Base-by-base conservation (phyloP, 495 filamentous ascomycete species). In the Penicillium cosmopolitanum region DNA sequence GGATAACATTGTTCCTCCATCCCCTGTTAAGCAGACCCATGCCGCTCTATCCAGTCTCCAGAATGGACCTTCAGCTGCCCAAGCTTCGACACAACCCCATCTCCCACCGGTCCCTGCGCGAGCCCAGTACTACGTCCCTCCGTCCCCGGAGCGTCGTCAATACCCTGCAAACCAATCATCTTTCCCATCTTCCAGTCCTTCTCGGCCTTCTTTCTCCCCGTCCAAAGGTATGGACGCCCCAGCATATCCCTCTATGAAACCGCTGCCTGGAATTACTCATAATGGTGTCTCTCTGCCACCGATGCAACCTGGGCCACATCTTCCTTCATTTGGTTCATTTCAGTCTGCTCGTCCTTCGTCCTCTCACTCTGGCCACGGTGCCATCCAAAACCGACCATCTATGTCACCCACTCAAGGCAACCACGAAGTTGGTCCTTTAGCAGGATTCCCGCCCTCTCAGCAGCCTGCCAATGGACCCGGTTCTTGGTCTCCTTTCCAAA, bases 331-430 rank as follows among this genome's bases (percentile, higher is more conserved):
- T 55, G 66, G 71, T 23, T 63, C 76, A 12, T 73, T 79, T 36
- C 61, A 68, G 15, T 57, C 73, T 21, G 75, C 70, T 34, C 76
- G 78, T 36, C 78, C 80, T 33, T 73, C 74, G 8, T 82, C 80
- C 11, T 80, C 79, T 47, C 76, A 81, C 60, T 80, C 77, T 34
- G 61, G 70, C 4, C 69, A 73, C 38, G 73, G 70, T 31, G 73
- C 72, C 38, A 71, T 79, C 36, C 76, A 81, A 31, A 80, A 78
- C 42, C 73, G 71, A 34, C 75, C 77, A 1, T 77, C 80, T 1
- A 77, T 82, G 74, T 82, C 81, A 13, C 81, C 80, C 10, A 80
- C 77, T 5, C 80, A 83, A 56, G 77, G 74, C 11, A 77, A 76
- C 59, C 75, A 55, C 25, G 77, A 81, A 19, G 78, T 81, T 42